Base-by-base conservation (phyloP, 495 filamentous ascomycete species). In the Achaetomiella virescens region DNA sequence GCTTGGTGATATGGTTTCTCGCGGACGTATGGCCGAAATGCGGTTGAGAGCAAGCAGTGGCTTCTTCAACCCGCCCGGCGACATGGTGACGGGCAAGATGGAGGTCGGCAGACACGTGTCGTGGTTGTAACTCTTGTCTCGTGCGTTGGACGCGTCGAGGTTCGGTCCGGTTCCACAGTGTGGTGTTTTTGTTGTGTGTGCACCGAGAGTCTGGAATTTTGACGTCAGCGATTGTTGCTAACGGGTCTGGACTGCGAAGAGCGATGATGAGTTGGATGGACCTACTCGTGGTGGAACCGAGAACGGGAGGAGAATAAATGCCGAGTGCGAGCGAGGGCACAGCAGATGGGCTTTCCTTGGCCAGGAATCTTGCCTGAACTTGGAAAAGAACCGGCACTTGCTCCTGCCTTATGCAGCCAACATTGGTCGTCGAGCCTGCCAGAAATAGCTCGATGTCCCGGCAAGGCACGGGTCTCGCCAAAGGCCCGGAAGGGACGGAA, bases 1-100 rank as follows among this genome's bases (percentile, higher is more conserved):
- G 66, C 47, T 72, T 75, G 36, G 67, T 67, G 24, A 77, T 74
- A 57, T 75, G 75, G 48, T 77, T 76, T 42, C 75, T 73, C 25
- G 73, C 71, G 15, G 70, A 61, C 0, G 68, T 37, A 47, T 77
- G 73, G 4, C 75, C 73, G 37, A 76, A 21, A 76, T 50, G 49
- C 75, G 66, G 53, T 76, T 77, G 20, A 77, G 65, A 7, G 69
- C 63, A 48, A 77, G 64, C 22, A 77, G 59, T 20, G 72, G 72
- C 53, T 73, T 70, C 52, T 69, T 78, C 14, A 77, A 53, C 20
- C 46, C 52, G 29, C 65, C 65, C 11, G 69, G 69, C 48, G 69
- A 70, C 69, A 75, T 71, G 48, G 36, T 62, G 55, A 8, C 20
- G 24, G 37, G 25, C 31, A 46, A 52, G 43, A 48, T 35, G 27